Evolutionary conservation across 352 stramenopile species (phyloP).

Genomic region (Globisporangium megalacanthum): DNA sequence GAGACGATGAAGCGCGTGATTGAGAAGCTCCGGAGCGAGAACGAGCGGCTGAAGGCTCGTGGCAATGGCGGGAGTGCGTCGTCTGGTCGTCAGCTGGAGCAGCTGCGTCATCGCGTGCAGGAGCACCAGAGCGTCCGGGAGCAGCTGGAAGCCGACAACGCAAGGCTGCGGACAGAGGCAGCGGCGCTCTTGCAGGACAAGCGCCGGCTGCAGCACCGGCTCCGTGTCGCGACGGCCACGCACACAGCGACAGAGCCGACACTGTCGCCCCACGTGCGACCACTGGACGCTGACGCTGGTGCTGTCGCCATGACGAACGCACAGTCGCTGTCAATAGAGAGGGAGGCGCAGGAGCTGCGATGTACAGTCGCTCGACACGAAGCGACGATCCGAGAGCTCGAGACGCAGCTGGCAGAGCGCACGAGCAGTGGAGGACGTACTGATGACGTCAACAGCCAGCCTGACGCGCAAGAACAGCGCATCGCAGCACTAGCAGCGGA

Average conservation of each 20-base stretch:
- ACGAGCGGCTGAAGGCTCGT: constrained; percentile 51
- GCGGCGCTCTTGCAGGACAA: constrained; percentile 55
- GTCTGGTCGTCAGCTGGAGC: constrained; percentile 34
- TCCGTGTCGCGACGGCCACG: constrained; percentile 36
- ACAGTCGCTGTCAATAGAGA: background rate
- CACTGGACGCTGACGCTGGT: constrained; percentile 7
- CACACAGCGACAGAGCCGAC: constrained; percentile 1
- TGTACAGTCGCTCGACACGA: background rate
- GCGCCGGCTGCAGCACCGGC: constrained; percentile 59
- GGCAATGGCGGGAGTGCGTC: constrained; percentile 3
- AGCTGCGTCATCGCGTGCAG: constrained; percentile 38
- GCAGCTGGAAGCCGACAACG: constrained; percentile 32
- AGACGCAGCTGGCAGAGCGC: constrained; percentile 2
- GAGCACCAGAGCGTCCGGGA: constrained; percentile 38
- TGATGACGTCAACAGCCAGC: constrained; percentile 4
- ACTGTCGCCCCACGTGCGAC: background rate
- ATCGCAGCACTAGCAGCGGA: constrained; percentile 52
- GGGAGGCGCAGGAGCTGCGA: background rate
- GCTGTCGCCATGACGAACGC: constrained; percentile 11
- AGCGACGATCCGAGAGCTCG: constrained; percentile 26
- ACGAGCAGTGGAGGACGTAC: background rate
- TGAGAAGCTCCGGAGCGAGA: constrained; percentile 69
- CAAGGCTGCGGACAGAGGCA: constrained; percentile 30
- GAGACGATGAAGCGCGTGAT: constrained; percentile 83
- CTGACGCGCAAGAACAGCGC: constrained; percentile 17